Percentiles rank a stretch among this genome's conserved stretches.
Evolutionary conservation across 495 filamentous ascomycete genomes (phyloP).

Genomic region (Neurospora intermedia): DNA sequence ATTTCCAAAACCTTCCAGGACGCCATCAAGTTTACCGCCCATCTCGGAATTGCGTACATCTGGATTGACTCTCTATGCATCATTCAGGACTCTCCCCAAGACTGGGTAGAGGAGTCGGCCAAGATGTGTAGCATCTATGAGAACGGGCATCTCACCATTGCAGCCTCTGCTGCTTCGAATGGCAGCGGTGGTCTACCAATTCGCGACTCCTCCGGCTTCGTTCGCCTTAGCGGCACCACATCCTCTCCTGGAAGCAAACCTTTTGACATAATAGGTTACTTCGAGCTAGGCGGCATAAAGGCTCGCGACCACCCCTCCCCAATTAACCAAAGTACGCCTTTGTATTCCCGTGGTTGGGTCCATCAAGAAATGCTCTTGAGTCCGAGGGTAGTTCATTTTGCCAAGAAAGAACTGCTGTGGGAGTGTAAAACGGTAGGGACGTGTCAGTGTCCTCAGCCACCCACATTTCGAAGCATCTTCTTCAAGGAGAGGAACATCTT

Average conservation of each 20-base stretch:
- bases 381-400: background rate
- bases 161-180: constrained; percentile 5
- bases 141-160: constrained; percentile 13
- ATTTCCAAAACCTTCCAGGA: constrained; percentile 20
- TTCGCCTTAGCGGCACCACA: background rate
- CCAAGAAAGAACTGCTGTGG: constrained; percentile 2
- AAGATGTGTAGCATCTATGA: constrained; percentile 10
- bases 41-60: constrained; percentile 7
- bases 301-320: background rate
- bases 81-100: constrained; percentile 1
- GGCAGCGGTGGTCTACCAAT: constrained; percentile 1
- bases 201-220: background rate
- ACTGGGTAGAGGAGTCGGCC: constrained; percentile 5
- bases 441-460: background rate
- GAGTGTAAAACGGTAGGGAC: constrained; percentile 1
- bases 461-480: background rate
- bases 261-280: background rate
- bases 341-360: background rate
- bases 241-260: background rate
- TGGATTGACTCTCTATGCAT: constrained; percentile 15
- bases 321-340: constrained; percentile 1
- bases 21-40: constrained; percentile 13
- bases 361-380: constrained; percentile 2
- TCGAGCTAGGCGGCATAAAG: background rate
- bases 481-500: background rate